Evolutionary conservation across 2,329 filamentous ascomycete genomes (phyloP), one percentile per base, ranked within the genome.

Genomic region (Phialophora macrospora): DNA sequence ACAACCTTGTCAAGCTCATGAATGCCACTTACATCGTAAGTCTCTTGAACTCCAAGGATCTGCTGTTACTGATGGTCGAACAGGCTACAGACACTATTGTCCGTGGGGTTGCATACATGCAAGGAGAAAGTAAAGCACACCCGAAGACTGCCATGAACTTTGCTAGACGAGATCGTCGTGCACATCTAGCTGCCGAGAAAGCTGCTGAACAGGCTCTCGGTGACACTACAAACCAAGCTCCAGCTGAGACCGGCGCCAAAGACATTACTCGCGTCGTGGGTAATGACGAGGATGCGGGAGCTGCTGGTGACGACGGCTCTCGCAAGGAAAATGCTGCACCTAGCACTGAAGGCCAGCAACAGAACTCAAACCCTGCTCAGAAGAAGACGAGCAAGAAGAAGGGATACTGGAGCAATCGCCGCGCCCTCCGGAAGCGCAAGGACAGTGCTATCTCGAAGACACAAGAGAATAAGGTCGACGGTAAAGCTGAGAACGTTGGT

Each of bases 81-180:
- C 32, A 64, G 62, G 62, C 56, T 46, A 64, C 57, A 28, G 62
- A 64, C 46, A 60, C 57, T 30, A 64, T 64, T 22, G 57, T 64
- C 24, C 62, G 62, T 22, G 62, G 55, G 20, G 32, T 61, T 24
- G 51, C 49, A 38, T 64, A 64, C 62, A 61, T 64, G 41, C 59
- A 56, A 57, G 62, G 58, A 11, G 58, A 34, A 14, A 60, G 48
- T 28, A 48, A 52, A 26, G 34, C 49, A 52, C 34, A 49, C 32
- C 28, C 58, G 22, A 49, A 51, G 8, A 60, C 46, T 24, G 46
- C 58, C 30, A 60, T 60, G 28, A 38, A 26, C 6, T 38, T 38
- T 24, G 58, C 58, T 26, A 60, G 48, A 41, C 58, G 26, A 22
- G 58, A 60, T 32, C 58, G 58, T 17, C 58, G 58, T 60, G 58